Evolutionary conservation across 2,329 filamentous ascomycete genomes (phyloP).

Genomic region (Sphaerulina populicola): DNA sequence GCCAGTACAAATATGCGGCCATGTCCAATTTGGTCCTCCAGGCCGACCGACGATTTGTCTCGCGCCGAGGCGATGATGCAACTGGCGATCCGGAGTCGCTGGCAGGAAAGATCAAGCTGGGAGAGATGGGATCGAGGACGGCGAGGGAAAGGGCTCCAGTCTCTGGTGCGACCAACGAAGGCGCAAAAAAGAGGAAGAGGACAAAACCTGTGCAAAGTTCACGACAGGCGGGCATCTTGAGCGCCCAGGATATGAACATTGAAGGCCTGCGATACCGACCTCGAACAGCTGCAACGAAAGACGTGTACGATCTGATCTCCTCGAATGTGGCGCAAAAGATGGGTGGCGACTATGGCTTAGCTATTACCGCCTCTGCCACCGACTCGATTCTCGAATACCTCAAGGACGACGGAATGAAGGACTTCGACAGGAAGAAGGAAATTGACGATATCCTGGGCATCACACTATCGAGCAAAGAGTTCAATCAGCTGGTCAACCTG

Average conservation of each 20-base stretch:
- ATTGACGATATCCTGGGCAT: constrained; percentile 87
- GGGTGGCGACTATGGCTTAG: constrained; percentile 87
- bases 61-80: constrained; percentile 83
- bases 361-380: constrained; percentile 85
- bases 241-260: constrained; percentile 74
- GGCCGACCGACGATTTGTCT: constrained; percentile 93
- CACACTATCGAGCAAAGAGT: constrained; percentile 75
- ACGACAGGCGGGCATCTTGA: constrained; percentile 68
- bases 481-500: constrained; percentile 92
- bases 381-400: constrained; percentile 84
- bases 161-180: constrained; percentile 44
- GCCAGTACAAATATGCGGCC: constrained; percentile 35
- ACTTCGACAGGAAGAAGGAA: constrained; percentile 97
- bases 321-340: constrained; percentile 81
- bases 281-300: constrained; percentile 79
- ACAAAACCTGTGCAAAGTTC: constrained; percentile 59
- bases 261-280: constrained; percentile 90
- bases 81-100: constrained; percentile 97
- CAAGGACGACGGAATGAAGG: constrained; percentile 92
- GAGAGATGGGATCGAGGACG: constrained; percentile 85
- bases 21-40: constrained; percentile 99
- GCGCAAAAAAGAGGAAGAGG: constrained; percentile 76
- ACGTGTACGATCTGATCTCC: constrained; percentile 88
- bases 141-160: constrained; percentile 72
- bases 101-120: constrained; percentile 84